A percentile compares a stretch with the other conserved stretches of the same genome.
Conservation (phyloP, 1,284 basidiomycete genomes). For the Vanrija humicola region DNA sequence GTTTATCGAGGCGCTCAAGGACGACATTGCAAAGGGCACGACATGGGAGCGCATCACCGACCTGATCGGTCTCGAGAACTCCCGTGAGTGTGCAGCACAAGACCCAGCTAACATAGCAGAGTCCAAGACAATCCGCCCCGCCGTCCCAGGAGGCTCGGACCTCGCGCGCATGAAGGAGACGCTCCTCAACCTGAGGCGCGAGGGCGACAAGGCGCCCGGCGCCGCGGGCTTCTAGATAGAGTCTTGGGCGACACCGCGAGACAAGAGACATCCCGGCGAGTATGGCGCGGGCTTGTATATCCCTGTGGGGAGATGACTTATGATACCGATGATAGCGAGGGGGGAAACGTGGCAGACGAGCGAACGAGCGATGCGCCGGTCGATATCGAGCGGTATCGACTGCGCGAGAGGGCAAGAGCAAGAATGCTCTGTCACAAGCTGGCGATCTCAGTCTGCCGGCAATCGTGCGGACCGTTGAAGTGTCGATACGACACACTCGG, state of each 20-base stretch:
- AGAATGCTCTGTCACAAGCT: too few species aligned
- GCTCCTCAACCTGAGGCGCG: conserved; percentile 74
- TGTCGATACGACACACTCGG: too few species aligned
- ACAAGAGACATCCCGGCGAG: background rate
- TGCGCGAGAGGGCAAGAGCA: too few species aligned
- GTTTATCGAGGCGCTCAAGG: conserved; percentile 68
- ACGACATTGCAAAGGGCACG: conserved; percentile 80
- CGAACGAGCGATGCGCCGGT: too few species aligned
- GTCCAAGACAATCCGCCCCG: conserved; percentile 88
- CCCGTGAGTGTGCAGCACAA: conserved; percentile 52
- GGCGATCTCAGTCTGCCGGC: too few species aligned
- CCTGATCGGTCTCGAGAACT: conserved; percentile 85
- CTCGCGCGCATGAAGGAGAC: conserved; percentile 88
- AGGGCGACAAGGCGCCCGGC: conserved; percentile 84
- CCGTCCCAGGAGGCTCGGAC: conserved; percentile 84
- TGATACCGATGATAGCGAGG: background rate
- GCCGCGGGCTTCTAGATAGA: conserved; percentile 75
- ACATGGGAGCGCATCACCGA: conserved; percentile 94
- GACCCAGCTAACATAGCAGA: conserved; percentile 43
- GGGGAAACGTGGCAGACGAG: background rate
- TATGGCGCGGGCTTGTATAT: background rate
- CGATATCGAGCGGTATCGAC: too few species aligned
- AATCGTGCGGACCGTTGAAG: too few species aligned
- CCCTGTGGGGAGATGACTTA: background rate
- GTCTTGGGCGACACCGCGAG: background rate